phyloP scores from a whole-genome alignment of 176 grass and related monocot species.

The Eremochloa ophiuroides region DNA sequence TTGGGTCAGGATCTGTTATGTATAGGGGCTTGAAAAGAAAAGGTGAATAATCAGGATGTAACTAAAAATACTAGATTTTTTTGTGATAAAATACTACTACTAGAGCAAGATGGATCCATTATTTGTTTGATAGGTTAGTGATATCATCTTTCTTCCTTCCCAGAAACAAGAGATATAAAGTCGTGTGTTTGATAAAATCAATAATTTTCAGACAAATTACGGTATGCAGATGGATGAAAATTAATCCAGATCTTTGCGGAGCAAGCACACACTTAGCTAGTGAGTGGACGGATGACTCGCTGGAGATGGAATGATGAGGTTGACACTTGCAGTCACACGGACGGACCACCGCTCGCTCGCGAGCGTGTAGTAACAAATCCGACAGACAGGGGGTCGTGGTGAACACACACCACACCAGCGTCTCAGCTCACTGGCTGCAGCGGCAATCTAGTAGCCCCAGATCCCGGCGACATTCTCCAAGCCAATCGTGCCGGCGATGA shows the following conservation, averaged over 20 bases:
- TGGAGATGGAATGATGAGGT: neutral
- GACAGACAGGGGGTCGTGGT: neutral
- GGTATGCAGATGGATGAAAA: too few relatives aligned
- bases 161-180: neutral
- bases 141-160: neutral
- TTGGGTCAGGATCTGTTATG: neutral
- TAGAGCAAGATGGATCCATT: neutral
- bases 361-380: neutral
- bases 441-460: too few relatives aligned
- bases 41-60: neutral
- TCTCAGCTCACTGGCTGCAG: too few relatives aligned
- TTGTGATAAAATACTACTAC: neutral
- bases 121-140: neutral
- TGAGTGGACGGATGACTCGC: neutral
- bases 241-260: too few relatives aligned
- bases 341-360: too few relatives aligned
- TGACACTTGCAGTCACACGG: neutral
- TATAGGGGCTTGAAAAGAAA: neutral
- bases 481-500: slow-evolving; percentile 2
- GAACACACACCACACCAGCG: too few relatives aligned
- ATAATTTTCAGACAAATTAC: neutral
- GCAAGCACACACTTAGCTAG: neutral
- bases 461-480: slow-evolving; percentile 2
- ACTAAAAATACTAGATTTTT: neutral
- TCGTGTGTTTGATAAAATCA: neutral